Conservation (phyloP, 2,329 filamentous ascomycete genomes). For the Huntiella abstrusa region DNA sequence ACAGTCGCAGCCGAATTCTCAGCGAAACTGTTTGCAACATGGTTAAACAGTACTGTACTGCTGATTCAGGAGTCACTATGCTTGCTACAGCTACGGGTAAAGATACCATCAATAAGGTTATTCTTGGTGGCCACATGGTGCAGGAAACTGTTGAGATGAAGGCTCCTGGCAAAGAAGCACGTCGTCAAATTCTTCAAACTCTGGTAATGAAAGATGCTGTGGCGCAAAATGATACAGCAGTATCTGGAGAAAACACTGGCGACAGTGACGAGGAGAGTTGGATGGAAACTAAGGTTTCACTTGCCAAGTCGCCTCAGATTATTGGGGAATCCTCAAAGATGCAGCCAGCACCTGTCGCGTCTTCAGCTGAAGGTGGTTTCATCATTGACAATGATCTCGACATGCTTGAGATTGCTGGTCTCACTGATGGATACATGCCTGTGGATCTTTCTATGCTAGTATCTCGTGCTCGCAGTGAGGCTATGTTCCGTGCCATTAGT, state of each 20-base stretch:
- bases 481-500: conserved; percentile 65
- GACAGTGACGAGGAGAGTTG: conserved; percentile 36
- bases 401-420: conserved; percentile 78
- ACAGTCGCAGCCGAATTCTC: conserved; percentile 77
- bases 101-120: conserved; percentile 74
- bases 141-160: conserved; percentile 79
- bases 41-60: conserved; percentile 65
- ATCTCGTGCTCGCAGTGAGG: conserved; percentile 74
- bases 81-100: conserved; percentile 86
- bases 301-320: background rate
- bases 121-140: conserved; percentile 81
- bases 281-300: conserved; percentile 53
- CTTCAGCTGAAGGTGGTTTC: conserved; percentile 37
- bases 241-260: conserved; percentile 23
- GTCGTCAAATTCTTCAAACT: conserved; percentile 66
- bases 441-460: conserved; percentile 78
- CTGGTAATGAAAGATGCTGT: conserved; percentile 37
- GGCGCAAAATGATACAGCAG: conserved; percentile 24
- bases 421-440: conserved; percentile 96
- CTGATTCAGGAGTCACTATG: conserved; percentile 64
- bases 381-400: conserved; percentile 60
- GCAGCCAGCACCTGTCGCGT: conserved; percentile 14
- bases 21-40: conserved; percentile 75
- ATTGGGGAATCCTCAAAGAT: conserved; percentile 19
- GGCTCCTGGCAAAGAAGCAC: conserved; percentile 79